Evolutionary conservation across 2,329 filamentous ascomycete genomes (phyloP), one percentile per base, ranked within the genome.

Genomic region (Colletotrichum australisinense): DNA sequence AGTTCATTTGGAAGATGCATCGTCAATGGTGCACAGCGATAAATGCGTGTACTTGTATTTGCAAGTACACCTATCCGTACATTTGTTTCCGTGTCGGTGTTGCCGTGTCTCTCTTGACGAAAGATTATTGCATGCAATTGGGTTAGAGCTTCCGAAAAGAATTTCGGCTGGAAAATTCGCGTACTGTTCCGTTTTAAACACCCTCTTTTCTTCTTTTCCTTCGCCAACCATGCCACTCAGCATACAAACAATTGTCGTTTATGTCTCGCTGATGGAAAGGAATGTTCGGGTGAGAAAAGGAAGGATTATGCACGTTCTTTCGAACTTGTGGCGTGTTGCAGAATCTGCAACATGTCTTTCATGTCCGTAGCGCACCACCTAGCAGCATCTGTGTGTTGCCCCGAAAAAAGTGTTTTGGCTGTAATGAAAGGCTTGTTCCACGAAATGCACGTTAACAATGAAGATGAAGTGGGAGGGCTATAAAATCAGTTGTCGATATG

Each of bases 291-390:
- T 35, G 60, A 52, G 22, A 32, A 56, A 67, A 60, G 53, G 69
- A 69, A 64, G 42, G 12, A 63, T 28, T 59, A 69, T 73, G 66
- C 66, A 69, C 53, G 53, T 64, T 73, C 52, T 59, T 64, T 55
- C 49, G 59, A 42, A 35, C 53, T 46, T 60, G 70, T 73, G 59
- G 70, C 70, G 66, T 73, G 59, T 69, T 69, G 70, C 70, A 73
- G 66, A 69, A 46, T 73, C 70, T 73, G 70, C 66, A 73, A 69
- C 66, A 65, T 73, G 69, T 73, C 70, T 69, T 69, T 63, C 49
- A 58, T 35, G 32, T 58, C 57, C 55, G 64, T 58, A 28, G 46
- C 42, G 60, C 69, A 55, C 69, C 16, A 42, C 38, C 38, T 59
- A 72, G 66, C 49, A 68, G 69, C 49, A 63, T 49, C 49, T 30